Percentiles rank a stretch among this genome's conserved stretches.
These are phyloP conservation scores for Polyplosphaeria fusca DNA, from an alignment of 495 filamentous ascomycete genomes.

Conservation along the genomic window DNA sequence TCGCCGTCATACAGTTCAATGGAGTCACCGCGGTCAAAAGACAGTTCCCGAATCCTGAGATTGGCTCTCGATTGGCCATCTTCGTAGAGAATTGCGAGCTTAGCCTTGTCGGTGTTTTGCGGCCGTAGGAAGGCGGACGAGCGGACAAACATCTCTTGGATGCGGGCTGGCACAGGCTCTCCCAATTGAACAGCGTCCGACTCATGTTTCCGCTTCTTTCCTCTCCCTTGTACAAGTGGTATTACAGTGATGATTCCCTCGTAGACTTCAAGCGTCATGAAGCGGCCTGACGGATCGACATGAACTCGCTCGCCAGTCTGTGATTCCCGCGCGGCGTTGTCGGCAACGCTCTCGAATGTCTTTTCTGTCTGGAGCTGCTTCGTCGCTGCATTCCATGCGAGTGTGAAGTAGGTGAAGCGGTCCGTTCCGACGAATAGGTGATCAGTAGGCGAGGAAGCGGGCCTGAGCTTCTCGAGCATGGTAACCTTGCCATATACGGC, in stretches of 20 bases:
- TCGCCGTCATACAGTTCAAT: slow-evolving; percentile 54
- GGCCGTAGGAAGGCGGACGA: slow-evolving; percentile 72
- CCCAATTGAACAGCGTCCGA: slow-evolving; percentile 57
- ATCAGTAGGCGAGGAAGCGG: slow-evolving; percentile 68
- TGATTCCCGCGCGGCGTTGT: slow-evolving; percentile 75
- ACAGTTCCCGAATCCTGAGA: slow-evolving; percentile 58
- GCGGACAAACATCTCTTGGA: slow-evolving; percentile 83
- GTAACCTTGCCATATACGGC: slow-evolving; percentile 78
- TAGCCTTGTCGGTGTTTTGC: slow-evolving; percentile 51
- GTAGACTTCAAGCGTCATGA: slow-evolving; percentile 82
- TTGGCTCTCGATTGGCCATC: slow-evolving; percentile 62
- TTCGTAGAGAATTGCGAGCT: slow-evolving; percentile 80
- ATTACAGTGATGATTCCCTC: slow-evolving; percentile 81
- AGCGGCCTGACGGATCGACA: slow-evolving; percentile 76
- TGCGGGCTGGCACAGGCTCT: slow-evolving; percentile 66
- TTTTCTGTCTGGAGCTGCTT: slow-evolving; percentile 65
- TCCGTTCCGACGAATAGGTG: slow-evolving; percentile 92
- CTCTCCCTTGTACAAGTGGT: slow-evolving; percentile 63
- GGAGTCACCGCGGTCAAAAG: slow-evolving; percentile 45
- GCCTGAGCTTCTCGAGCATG: slow-evolving; percentile 78
- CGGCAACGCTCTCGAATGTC: slow-evolving; percentile 66
- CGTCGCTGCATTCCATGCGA: slow-evolving; percentile 71
- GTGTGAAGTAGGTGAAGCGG: slow-evolving; percentile 81
- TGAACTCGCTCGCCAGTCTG: slow-evolving; percentile 72
- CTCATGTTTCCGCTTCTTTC: slow-evolving; percentile 53